Base-by-base conservation (phyloP, 306 rosid genomes). In the Trichosanthes cucumerina region DNA sequence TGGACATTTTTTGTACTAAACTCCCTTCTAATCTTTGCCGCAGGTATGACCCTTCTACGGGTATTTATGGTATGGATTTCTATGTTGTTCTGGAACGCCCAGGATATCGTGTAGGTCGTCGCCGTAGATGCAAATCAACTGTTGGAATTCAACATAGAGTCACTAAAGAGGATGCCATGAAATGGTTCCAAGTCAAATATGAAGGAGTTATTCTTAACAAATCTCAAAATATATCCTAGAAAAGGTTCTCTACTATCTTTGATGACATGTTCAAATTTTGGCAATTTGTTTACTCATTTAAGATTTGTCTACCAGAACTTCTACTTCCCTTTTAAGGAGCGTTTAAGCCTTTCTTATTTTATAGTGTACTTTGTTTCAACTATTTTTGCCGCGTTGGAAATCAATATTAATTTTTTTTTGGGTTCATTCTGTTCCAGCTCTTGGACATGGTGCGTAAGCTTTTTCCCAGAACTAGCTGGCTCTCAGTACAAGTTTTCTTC, bases 131-230 rank as follows among this genome's bases (percentile, higher is more conserved):
- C 85, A 89, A 89, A 86, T 79, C 93, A 4, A 70, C 72, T 0
- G 86, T 89, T 80, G 91, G 93, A 60, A 88, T 88, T 79, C 89
- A 90, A 66, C 88, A 88, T 69, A 83, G 89, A 74, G 90, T 86
- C 21, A 90, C 89, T 9, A 88, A 88, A 79, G 91, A 90, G 10
- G 90, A 86, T 21, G 77, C 93, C 38, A 90, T 86, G 93, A 90
- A 88, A 83, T 85, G 89, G 90, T 90, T 89, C 83, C 91, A 88
- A 78, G 89, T 89, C 72, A 89, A 86, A 76, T 89, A 84, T 68
- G 91, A 87, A 85, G 93, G 88, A 49, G 90, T 90, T 41, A 88
- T 89, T 33, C 87, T 89, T n/a, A 89, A 89, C 89, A 88, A 88
- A 86, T 81, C 89, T 23, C 87, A 83, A 50, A 44, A 76, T 23